phyloP scores from a whole-genome alignment of 176 grass and related monocot genomes.

The Ensete ventricosum region DNA sequence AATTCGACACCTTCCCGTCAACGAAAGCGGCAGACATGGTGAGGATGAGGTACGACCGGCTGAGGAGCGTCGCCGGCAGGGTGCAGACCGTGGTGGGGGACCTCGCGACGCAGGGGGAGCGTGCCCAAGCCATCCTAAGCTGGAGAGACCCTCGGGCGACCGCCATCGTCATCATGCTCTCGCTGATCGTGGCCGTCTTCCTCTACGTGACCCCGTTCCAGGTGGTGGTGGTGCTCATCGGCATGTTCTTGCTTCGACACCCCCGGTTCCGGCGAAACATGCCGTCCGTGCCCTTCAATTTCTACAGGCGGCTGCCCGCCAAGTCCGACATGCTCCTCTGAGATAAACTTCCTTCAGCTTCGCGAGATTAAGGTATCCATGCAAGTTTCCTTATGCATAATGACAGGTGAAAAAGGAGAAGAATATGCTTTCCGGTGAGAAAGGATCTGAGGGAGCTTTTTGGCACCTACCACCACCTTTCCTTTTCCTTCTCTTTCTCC shows the following conservation, averaged over 20 bases:
- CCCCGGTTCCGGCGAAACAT: constrained; percentile 55
- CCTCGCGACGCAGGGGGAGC: constrained; percentile 61
- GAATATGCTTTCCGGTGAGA: neutral
- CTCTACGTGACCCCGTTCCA: constrained; percentile 53
- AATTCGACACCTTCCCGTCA: constrained; percentile 74
- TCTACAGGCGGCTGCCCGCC: constrained; percentile 55
- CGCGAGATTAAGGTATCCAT: too few relatives aligned
- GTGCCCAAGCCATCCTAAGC: constrained; percentile 36
- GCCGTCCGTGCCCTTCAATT: constrained; percentile 52
- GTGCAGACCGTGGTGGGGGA: constrained; percentile 62
- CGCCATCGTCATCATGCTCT: constrained; percentile 30
- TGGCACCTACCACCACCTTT: too few relatives aligned
- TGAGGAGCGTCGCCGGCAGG: constrained; percentile 39
- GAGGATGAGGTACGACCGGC: constrained; percentile 64
- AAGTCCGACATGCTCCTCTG: constrained; percentile 49
- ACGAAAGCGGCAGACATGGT: constrained; percentile 32
- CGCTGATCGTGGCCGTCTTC: constrained; percentile 21
- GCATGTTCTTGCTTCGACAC: constrained; percentile 52
- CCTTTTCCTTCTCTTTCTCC: too few relatives aligned
- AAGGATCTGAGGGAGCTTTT: too few relatives aligned
- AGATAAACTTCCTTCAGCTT: neutral
- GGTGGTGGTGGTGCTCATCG: constrained; percentile 31
- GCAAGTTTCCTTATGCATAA: too few relatives aligned
- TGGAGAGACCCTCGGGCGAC: constrained; percentile 54
- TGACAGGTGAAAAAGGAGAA: too few relatives aligned